Conservation (phyloP, 2,329 filamentous ascomycete genomes). For the Paracamarosporium sp. region DNA sequence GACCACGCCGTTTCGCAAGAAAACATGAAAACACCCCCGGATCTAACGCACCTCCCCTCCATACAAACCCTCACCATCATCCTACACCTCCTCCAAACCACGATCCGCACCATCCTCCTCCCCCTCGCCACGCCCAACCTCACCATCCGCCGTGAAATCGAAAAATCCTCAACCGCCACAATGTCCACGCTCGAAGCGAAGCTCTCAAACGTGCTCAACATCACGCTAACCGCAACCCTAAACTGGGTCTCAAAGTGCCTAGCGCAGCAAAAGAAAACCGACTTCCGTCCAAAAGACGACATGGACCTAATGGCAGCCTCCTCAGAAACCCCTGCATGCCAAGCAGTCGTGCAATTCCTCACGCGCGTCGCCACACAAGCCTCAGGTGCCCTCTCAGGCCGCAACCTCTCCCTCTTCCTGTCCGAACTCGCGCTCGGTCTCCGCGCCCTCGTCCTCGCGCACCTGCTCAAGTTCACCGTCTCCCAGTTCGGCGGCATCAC, state of each 20-base stretch:
- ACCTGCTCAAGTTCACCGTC: conserved; percentile 93
- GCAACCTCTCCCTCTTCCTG: conserved; percentile 82
- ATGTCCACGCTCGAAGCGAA: conserved; percentile 85
- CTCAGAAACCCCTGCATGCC: conserved; percentile 79
- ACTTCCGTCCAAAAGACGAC: conserved; percentile 87
- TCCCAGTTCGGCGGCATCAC: conserved; percentile 93
- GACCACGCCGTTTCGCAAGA: conserved; percentile 81
- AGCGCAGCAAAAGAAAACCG: conserved; percentile 80
- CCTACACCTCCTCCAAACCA: conserved; percentile 90
- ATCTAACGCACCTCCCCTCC: conserved; percentile 80
- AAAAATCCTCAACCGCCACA: conserved; percentile 77
- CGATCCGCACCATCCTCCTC: conserved; percentile 87
- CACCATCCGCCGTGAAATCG: conserved; percentile 87
- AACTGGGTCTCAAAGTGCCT: conserved; percentile 79
- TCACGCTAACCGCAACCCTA: conserved; percentile 73
- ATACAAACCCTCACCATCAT: conserved; percentile 86
- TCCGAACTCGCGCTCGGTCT: conserved; percentile 84
- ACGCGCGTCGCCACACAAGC: conserved; percentile 69
- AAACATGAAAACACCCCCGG: conserved; percentile 81
- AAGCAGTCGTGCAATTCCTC: conserved; percentile 81
- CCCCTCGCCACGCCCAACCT: conserved; percentile 88
- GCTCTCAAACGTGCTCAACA: conserved; percentile 73
- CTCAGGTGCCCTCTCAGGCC: conserved; percentile 75
- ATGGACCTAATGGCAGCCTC: conserved; percentile 53
- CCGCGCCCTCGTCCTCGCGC: conserved; percentile 80